phyloP scores from a whole-genome alignment of 176 grass and related monocot genomes.

The Avena atlantica region DNA sequence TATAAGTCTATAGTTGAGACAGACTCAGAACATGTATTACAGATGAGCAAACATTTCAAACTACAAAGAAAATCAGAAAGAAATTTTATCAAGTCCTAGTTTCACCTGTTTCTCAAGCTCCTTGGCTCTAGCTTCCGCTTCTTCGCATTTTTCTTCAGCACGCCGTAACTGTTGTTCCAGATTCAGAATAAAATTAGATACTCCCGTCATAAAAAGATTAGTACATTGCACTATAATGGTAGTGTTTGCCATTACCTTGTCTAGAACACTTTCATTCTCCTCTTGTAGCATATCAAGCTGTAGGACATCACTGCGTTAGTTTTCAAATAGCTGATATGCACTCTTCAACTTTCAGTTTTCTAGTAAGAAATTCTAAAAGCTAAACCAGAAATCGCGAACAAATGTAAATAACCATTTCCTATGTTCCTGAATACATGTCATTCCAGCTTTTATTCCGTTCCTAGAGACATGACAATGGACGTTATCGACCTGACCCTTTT shows the following conservation, averaged over 20 bases:
- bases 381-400: slow-evolving; percentile 40
- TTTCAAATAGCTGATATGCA: slow-evolving; percentile 36
- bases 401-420: slow-evolving; percentile 6
- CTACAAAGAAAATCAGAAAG: slow-evolving; percentile 8
- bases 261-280: slow-evolving; percentile 91
- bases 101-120: slow-evolving; percentile 97
- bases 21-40: background rate
- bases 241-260: slow-evolving; percentile 68
- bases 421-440: background rate
- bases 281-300: slow-evolving; percentile 99
- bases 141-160: slow-evolving; percentile 92
- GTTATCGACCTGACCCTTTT: background rate
- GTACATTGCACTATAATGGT: background rate
- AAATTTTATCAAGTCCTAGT: slow-evolving; percentile 8
- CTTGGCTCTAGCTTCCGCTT: slow-evolving; percentile 91
- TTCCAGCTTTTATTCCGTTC: background rate
- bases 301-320: slow-evolving; percentile 52
- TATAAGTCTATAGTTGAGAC: slow-evolving; percentile 12
- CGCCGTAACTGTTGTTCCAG: slow-evolving; percentile 72
- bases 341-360: slow-evolving; percentile 38
- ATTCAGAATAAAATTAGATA: slow-evolving; percentile 38
- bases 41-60: slow-evolving; percentile 32
- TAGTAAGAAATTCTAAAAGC: slow-evolving; percentile 22
- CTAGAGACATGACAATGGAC: background rate
- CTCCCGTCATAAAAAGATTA: slow-evolving; percentile 5